phyloP scores from a whole-genome alignment of 768 basidiomycete species.

The Sporobolomyces phaffii region DNA sequence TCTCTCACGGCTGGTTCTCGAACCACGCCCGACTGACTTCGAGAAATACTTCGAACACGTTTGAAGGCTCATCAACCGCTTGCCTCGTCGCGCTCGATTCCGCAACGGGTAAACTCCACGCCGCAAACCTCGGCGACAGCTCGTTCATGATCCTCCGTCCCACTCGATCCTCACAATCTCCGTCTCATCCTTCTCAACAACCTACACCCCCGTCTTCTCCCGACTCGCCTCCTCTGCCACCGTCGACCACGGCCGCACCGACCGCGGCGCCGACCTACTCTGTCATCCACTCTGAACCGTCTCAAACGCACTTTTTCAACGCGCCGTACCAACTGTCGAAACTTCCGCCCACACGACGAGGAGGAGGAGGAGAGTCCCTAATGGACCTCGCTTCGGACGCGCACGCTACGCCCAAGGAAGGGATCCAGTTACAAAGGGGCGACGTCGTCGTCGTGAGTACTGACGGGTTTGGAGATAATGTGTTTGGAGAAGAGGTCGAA shows the following conservation, averaged over 20 bases:
- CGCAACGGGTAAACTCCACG: conserved; percentile 19
- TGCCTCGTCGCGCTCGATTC: conserved; percentile 28
- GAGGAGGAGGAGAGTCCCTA: conserved; percentile 10
- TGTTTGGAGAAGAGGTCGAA: conserved; percentile 30
- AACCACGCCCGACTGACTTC: no score
- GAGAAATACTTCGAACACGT: no score
- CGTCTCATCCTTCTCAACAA: background rate
- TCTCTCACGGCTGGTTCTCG: no score
- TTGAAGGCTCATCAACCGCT: conserved; percentile 28
- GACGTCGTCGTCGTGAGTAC: conserved; percentile 37
- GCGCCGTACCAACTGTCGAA: conserved; percentile 41
- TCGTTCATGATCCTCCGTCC: conserved; percentile 29
- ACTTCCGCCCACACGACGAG: conserved; percentile 26
- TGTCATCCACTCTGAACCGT: conserved; percentile 4
- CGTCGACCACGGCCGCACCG: background rate
- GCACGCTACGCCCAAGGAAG: background rate
- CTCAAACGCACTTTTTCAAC: conserved; percentile 37
- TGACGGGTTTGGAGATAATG: conserved; percentile 42
- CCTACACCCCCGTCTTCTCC: conserved; percentile 7
- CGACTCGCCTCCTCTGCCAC: background rate
- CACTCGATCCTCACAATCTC: no score
- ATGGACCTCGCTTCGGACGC: conserved; percentile 33
- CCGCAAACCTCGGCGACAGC: conserved; percentile 35
- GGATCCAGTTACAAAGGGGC: conserved; percentile 28
- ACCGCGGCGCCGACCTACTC: background rate